Conservation (phyloP, 163 green algal species). For the Scenedesmus sp. region DNA sequence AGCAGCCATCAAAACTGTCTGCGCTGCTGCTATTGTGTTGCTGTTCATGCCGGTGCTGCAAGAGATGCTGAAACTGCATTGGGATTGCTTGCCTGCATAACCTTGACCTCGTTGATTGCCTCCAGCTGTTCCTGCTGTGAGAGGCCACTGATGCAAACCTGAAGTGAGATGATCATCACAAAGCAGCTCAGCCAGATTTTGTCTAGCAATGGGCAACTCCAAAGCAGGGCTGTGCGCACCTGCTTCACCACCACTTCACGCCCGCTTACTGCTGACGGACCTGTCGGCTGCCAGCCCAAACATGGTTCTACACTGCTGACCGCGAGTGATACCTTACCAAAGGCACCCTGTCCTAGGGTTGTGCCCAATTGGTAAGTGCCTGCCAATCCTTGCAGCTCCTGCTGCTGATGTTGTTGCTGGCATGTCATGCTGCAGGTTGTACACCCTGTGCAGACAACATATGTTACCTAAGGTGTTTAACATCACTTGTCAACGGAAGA, state of each 20-base stretch:
- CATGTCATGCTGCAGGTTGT: background rate
- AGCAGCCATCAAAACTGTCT: too few relatives aligned
- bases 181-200: background rate
- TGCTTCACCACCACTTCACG: slow-evolving; percentile 67
- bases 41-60: background rate
- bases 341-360: slow-evolving; percentile 15
- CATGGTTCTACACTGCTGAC: background rate
- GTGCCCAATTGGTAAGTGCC: background rate
- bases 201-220: background rate
- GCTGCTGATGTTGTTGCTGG: slow-evolving; percentile 4
- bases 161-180: background rate
- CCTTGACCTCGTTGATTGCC: slow-evolving; percentile 64
- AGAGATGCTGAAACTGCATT: background rate
- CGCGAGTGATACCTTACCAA: slow-evolving; percentile 10
- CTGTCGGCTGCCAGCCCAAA: slow-evolving; percentile 1
- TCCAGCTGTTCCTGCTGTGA: slow-evolving; percentile 57
- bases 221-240: slow-evolving; percentile 28
- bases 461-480: background rate
- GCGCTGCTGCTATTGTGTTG: background rate
- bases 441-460: background rate
- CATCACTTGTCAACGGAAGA: background rate
- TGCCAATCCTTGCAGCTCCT: background rate
- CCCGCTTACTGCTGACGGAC: background rate
- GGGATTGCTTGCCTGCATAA: slow-evolving; percentile 55
- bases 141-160: slow-evolving; percentile 55